Evolutionary conservation across 2,329 filamentous ascomycete species (phyloP).

Genomic region (Geosmithia morbida): DNA sequence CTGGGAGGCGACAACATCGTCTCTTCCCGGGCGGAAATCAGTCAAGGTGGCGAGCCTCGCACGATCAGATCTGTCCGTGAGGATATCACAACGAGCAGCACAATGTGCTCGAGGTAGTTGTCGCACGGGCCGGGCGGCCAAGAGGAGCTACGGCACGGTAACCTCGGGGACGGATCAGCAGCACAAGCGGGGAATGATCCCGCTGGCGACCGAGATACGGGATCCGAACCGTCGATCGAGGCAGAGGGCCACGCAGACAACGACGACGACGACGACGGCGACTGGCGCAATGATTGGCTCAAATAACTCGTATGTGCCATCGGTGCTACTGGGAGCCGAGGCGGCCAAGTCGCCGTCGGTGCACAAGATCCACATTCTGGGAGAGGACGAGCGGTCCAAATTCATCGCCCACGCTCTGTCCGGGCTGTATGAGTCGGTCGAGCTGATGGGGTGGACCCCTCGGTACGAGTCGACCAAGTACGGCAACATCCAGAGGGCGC

Average conservation of each 20-base stretch:
- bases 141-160: conserved; percentile 15
- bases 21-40: conserved; percentile 4
- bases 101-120: conserved; percentile 26
- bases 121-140: conserved; percentile 20
- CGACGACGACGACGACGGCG: not conserved
- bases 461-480: conserved; percentile 10
- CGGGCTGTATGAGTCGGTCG: conserved; percentile 24
- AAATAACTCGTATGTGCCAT: conserved; percentile 17
- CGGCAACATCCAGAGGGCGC: conserved; percentile 6
- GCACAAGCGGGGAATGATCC: conserved; percentile 8
- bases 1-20: not conserved
- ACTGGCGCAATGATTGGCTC: not conserved
- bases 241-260: conserved; percentile 1
- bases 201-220: conserved; percentile 6
- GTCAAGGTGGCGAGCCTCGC: conserved; percentile 20
- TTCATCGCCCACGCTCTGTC: conserved; percentile 26
- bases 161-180: conserved; percentile 7
- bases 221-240: conserved; percentile 8
- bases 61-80: conserved; percentile 27
- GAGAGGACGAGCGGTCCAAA: conserved; percentile 22
- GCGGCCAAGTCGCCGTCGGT: conserved; percentile 15
- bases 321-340: conserved; percentile 18
- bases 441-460: conserved; percentile 15
- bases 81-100: conserved; percentile 19
- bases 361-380: conserved; percentile 26